Evolutionary conservation across 371 early-diverging fungal genomes (phyloP), one percentile per base, ranked within the genome.

Genomic region (Sporodiniella umbellata): DNA sequence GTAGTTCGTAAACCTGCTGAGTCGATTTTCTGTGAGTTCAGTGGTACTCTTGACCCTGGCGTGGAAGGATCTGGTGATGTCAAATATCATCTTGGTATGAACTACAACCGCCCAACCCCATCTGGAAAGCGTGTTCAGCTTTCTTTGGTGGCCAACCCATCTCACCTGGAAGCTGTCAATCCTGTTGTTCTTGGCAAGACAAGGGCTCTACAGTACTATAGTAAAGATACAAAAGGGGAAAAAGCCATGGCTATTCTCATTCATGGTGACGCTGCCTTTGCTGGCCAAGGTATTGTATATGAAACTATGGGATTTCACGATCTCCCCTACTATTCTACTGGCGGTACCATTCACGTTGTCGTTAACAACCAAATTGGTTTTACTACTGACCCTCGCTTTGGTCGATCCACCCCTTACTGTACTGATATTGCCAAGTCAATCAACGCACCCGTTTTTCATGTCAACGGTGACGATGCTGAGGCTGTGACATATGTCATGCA

Each of bases 321-420:
- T 58, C 76, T 98, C 46, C 96, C 98, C 15, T 81, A 85, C 33
- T 98, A 95, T 80, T 85, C 92, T 40, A 94, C 94, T 28, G 98
- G 98, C 54, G 98, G 98, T 48, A 94, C 96, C 18, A 80, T 98
- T 54, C 98, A 98, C 79, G 87, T 97, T 60, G 88, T 98, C 44
- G 93, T 95, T 66, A 98, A 98, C 85, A 98, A 98, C 84, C 98
- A 98, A 78, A 90, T 98, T 50, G 98, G 98, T 47, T 98, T 95
- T 77, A 98, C 98, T 19, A 97, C 98, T 18, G 95, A 96, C 66
- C 95, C 97, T 30, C 87, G 93, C 44, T 92, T 89, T 98, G 57
- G 93, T 40, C 92, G 98, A 42, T 95, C 95, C 43, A 95, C 96
- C 11, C 91, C 93, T 40, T 96, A 97, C 80, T 93, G 95, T 74